phyloP scores from a whole-genome alignment of 1,139 yeast species.

The Zygosaccharomyces pseudobailii region DNA sequence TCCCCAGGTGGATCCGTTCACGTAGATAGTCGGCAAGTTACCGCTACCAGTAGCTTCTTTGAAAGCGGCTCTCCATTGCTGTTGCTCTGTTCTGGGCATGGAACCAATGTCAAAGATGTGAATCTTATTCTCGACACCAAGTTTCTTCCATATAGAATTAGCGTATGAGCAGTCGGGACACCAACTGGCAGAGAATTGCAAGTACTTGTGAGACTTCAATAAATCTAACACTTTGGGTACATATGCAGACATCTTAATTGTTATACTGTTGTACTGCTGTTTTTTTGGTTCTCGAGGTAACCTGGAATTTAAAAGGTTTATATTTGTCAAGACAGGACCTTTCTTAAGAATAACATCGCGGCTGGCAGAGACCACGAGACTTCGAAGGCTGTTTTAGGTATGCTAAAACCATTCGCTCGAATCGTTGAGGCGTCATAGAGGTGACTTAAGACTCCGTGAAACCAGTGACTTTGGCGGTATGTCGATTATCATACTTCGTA shows the following conservation, averaged over 20 bases:
- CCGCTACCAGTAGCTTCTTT: slow-evolving; percentile 56
- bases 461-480: neutral
- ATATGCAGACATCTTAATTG: slow-evolving; percentile 18
- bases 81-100: slow-evolving; percentile 47
- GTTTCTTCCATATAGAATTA: slow-evolving; percentile 48
- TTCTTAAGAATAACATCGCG: neutral
- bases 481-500: neutral
- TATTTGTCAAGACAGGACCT: neutral
- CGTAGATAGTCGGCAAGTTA: slow-evolving; percentile 69
- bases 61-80: slow-evolving; percentile 54
- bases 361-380: neutral
- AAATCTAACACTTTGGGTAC: slow-evolving; percentile 42
- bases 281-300: too few species aligned
- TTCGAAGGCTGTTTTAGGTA: too few species aligned
- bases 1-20: slow-evolving; percentile 59
- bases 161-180: slow-evolving; percentile 74
- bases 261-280: neutral
- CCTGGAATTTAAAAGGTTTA: neutral
- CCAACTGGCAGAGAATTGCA: slow-evolving; percentile 68
- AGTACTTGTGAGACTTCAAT: slow-evolving; percentile 43
- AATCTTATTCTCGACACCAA: slow-evolving; percentile 46
- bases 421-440: neutral
- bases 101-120: slow-evolving; percentile 58
- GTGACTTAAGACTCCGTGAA: neutral
- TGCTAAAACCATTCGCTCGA: neutral